A percentile compares a stretch with the other conserved stretches of the same genome.
These are phyloP conservation scores for Penicillium sp. DNA, from an alignment of 2,329 filamentous ascomycete genomes.

Conservation along the genomic window DNA sequence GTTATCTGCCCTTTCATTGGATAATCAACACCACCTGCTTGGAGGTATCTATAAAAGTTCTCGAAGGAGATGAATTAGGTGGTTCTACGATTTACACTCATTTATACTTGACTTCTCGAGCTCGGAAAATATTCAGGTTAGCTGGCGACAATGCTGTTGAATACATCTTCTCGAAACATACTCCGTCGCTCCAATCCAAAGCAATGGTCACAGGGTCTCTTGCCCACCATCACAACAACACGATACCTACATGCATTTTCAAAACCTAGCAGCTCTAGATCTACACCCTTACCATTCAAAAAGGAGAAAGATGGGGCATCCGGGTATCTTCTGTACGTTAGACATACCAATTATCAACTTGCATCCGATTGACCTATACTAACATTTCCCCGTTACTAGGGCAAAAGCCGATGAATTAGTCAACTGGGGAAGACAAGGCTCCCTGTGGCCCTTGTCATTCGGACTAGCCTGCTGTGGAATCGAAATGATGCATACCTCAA, in stretches of 20 bases:
- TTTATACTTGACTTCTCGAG: too few species aligned
- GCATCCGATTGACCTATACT: neutral
- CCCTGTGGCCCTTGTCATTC: constrained; percentile 86
- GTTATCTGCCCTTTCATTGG: neutral
- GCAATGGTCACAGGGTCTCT: neutral
- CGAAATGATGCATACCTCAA: constrained; percentile 91
- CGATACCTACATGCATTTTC: constrained; percentile 1
- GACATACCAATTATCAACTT: neutral
- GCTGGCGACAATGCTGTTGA: neutral
- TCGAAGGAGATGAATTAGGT: neutral
- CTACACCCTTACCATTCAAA: neutral
- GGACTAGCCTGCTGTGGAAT: constrained; percentile 84
- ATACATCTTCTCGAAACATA: neutral
- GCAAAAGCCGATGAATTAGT: constrained; percentile 74
- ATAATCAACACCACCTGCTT: neutral
- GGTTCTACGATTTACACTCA: neutral
- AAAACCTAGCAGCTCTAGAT: neutral
- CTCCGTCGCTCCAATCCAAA: neutral
- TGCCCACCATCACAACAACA: neutral
- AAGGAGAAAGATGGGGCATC: neutral
- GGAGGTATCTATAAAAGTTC: neutral
- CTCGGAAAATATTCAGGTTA: neutral
- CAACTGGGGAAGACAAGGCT: constrained; percentile 82
- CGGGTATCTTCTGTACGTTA: constrained; percentile 11
- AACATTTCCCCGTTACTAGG: constrained; percentile 43